These are phyloP conservation scores for Stipa capillata DNA, from an alignment of 176 grass and related monocot genomes.

Conservation along the genomic window DNA sequence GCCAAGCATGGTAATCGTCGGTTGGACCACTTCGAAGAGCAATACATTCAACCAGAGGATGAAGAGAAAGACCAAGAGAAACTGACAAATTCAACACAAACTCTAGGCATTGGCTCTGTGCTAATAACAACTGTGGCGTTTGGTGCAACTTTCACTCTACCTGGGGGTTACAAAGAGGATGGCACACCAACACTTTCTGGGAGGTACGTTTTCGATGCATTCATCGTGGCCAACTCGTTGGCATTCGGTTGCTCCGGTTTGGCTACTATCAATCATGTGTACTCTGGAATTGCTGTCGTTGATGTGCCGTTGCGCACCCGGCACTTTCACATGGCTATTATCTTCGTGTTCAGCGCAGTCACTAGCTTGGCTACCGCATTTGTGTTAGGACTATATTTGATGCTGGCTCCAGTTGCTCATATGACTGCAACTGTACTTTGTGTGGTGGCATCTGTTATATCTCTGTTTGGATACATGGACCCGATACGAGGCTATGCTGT, in stretches of 20 bases:
- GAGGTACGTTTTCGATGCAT: neutral
- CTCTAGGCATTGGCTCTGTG: neutral
- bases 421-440: neutral
- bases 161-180: constrained; percentile 6
- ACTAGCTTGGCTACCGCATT: neutral
- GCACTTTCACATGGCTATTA: neutral
- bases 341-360: neutral
- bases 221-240: neutral
- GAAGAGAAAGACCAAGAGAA: constrained; percentile 1
- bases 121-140: neutral
- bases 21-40: constrained; percentile 9
- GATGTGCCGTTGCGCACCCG: neutral
- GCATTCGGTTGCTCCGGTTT: too few species aligned
- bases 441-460: too few species aligned
- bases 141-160: neutral
- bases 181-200: neutral
- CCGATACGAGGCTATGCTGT: too few species aligned
- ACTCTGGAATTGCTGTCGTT: neutral
- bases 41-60: neutral
- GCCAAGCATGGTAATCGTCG: neutral
- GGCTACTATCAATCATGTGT: neutral
- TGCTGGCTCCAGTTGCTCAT: constrained; percentile 2
- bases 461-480: too few species aligned
- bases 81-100: neutral
- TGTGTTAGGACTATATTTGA: neutral